Evolutionary conservation across 768 basidiomycete species (phyloP).

Genomic region (Solioccasus polychromus): DNA sequence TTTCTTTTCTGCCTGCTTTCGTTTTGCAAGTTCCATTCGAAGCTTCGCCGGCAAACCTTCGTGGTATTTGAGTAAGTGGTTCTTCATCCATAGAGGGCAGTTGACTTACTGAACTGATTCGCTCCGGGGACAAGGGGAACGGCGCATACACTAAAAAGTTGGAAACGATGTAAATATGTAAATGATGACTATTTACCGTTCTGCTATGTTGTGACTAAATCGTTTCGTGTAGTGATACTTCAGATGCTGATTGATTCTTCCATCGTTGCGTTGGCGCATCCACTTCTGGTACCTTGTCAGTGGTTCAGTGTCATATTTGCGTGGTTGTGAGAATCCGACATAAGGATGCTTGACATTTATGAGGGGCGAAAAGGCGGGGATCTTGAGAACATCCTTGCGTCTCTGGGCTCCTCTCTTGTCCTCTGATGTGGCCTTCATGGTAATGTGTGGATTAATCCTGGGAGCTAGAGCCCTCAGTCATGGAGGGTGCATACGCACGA

Average conservation of each 20-base stretch:
- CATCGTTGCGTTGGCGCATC: slow-evolving; percentile 30
- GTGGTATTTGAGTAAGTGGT: not conserved
- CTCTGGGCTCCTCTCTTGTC: slow-evolving; percentile 34
- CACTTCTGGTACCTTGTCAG: slow-evolving; percentile 40
- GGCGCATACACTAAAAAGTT: slow-evolving; percentile 42
- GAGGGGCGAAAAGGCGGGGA: slow-evolving; percentile 45
- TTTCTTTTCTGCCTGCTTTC: slow-evolving; percentile 23
- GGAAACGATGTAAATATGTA: not conserved
- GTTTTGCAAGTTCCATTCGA: slow-evolving; percentile 34
- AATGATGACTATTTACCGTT: slow-evolving; percentile 41
- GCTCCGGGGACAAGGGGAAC: slow-evolving; percentile 53
- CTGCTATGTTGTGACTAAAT: slow-evolving; percentile 41
- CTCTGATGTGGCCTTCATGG: slow-evolving; percentile 31
- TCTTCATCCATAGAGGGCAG: not conserved
- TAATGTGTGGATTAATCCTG: slow-evolving; percentile 59
- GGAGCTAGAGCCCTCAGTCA: slow-evolving; percentile 1
- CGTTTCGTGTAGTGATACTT: slow-evolving; percentile 55
- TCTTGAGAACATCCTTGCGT: slow-evolving; percentile 39
- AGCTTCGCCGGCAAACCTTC: slow-evolving; percentile 45
- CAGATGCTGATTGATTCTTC: slow-evolving; percentile 33
- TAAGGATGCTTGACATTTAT: slow-evolving; percentile 7
- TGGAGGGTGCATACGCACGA: not conserved
- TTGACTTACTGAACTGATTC: slow-evolving; percentile 46
- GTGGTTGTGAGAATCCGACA: slow-evolving; percentile 49
- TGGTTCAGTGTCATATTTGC: slow-evolving; percentile 43